A percentile compares a stretch with the other conserved stretches of the same genome.
Conservation (phyloP, 2,329 filamentous ascomycete genomes). For the Penicillium glabrum region DNA sequence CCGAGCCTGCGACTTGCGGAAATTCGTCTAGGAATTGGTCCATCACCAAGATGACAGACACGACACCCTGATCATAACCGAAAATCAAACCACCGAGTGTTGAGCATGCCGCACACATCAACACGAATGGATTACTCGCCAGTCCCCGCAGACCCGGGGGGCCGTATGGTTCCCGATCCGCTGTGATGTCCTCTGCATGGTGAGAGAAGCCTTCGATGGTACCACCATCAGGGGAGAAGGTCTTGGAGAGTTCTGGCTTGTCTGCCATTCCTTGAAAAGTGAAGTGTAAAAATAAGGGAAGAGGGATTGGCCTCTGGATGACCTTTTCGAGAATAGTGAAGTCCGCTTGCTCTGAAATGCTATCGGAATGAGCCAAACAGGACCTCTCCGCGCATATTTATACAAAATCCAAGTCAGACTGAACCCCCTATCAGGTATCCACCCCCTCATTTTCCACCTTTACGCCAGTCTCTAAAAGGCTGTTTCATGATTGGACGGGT, state of each 20-base stretch:
- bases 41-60: constrained; percentile 53
- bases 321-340: not conserved
- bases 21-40: constrained; percentile 51
- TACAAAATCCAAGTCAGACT: no score
- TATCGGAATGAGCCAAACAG: not conserved
- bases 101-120: constrained; percentile 52
- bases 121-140: constrained; percentile 51
- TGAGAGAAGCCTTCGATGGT: constrained; percentile 31
- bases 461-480: not conserved
- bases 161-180: constrained; percentile 33
- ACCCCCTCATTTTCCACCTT: not conserved
- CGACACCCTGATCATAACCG: constrained; percentile 50
- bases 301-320: not conserved
- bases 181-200: constrained; percentile 33
- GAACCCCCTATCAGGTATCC: not conserved
- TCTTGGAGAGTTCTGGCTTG: constrained; percentile 17
- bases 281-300: not conserved
- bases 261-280: constrained; percentile 18
- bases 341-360: not conserved
- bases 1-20: constrained; percentile 41
- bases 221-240: constrained; percentile 16
- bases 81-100: constrained; percentile 53
- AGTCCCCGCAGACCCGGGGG: constrained; percentile 47
- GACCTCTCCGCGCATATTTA: not conserved
- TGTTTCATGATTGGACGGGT: constrained; percentile 3